Base-by-base conservation (phyloP, 345 rosid species). In the Arabidopsis thaliana region DNA sequence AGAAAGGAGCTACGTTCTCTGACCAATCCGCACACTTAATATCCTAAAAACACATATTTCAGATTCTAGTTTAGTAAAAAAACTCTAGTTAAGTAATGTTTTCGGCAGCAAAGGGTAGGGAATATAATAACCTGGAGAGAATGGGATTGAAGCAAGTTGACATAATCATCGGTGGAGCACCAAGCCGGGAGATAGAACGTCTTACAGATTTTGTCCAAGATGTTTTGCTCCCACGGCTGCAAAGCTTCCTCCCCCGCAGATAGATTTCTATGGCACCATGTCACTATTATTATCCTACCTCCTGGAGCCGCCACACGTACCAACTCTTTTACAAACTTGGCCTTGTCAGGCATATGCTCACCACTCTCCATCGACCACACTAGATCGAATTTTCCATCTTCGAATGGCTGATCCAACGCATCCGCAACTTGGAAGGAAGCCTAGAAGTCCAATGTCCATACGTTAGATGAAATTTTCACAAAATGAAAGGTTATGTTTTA, bases 291-390 rank as follows among this genome's bases (percentile, higher is more conserved):
- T 44, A 93, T 88, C 12, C 75, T 83, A 56, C 82, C 94, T 10
- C 94, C 98, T 2, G 96, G 96, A 20, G 96, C 96, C 6, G 89
- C 96, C 10, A 93, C 98, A 46, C 98, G 83, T 28, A 42, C 89
- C 80, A 93, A 76, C 82, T 93, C 97, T 10, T 83, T 81, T 3
- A 89, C 88, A 71, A 93, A 93, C 97, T 88, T 85, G 25, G 63
- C 48, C 81, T 91, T 93, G 65, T 93, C 91, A 38, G 97, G 97
- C 91, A 93, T 89, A 84, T 91, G 98, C 74, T 93, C 98, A 74
- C 96, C 96, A 33, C 98, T 93, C 84, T 91, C 98, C 97, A 91
- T 93, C 34, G 96, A 91, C 97, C 97, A 93, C 8, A 93, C 96
- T 5, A 91, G 84, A 82, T 93, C 91, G 71, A 93, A 93, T 44